Conservation (phyloP, 805 yeast genomes). For the Ogataea kodamae region DNA sequence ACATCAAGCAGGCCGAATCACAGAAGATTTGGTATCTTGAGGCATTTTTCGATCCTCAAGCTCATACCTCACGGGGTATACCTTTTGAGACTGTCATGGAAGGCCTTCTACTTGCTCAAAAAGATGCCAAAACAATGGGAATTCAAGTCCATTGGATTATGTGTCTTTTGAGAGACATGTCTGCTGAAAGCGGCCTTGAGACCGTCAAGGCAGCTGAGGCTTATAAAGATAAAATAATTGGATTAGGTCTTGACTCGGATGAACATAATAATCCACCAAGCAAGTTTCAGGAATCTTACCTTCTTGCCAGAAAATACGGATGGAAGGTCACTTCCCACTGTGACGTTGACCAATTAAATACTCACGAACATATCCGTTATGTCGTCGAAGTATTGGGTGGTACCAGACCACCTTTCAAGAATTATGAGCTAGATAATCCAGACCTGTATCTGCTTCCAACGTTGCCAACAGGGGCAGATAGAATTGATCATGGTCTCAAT, state of each 20-base stretch:
- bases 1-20: slow-evolving; percentile 36
- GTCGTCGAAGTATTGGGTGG: slow-evolving; percentile 20
- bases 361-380: slow-evolving; percentile 35
- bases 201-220: slow-evolving; percentile 35
- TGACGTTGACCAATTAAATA: slow-evolving; percentile 46
- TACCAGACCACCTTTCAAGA: slow-evolving; percentile 15
- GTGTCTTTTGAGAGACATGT: slow-evolving; percentile 45
- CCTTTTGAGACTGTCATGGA: slow-evolving; percentile 36
- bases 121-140: slow-evolving; percentile 37
- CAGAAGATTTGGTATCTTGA: slow-evolving; percentile 44
- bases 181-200: slow-evolving; percentile 37
- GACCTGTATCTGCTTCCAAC: slow-evolving; percentile 14
- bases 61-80: slow-evolving; percentile 42
- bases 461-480: slow-evolving; percentile 30
- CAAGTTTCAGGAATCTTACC: slow-evolving; percentile 39
- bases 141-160: slow-evolving; percentile 41
- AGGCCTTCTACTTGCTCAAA: slow-evolving; percentile 40
- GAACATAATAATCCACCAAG: slow-evolving; percentile 44
- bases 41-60: slow-evolving; percentile 48
- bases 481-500: slow-evolving; percentile 47
- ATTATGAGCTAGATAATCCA: slow-evolving; percentile 33
- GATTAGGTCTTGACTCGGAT: slow-evolving; percentile 43
- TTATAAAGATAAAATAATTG: slow-evolving; percentile 37
- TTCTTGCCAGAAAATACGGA: slow-evolving; percentile 29
- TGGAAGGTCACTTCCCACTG: slow-evolving; percentile 43